These are phyloP conservation scores for Pseudogymnoascus pannorum DNA, from an alignment of 2,329 filamentous ascomycete genomes.

Conservation along the genomic window DNA sequence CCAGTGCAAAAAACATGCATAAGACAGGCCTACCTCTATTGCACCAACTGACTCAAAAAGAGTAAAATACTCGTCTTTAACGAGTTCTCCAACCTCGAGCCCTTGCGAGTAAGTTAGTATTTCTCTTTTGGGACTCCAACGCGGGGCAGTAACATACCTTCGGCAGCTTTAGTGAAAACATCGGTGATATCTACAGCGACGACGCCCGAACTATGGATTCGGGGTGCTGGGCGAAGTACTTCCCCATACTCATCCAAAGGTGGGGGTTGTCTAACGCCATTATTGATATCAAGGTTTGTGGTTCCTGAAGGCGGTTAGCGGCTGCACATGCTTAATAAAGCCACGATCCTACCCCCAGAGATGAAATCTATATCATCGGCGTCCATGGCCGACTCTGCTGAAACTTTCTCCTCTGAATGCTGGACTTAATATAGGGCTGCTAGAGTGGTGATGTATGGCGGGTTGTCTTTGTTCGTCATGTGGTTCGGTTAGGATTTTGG, in stretches of 20 bases:
- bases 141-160: slow-evolving; percentile 35
- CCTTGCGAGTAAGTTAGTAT: slow-evolving; percentile 40
- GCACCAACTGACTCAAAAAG: slow-evolving; percentile 90
- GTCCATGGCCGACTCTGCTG: slow-evolving; percentile 20
- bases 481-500: slow-evolving; percentile 10
- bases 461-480: slow-evolving; percentile 6
- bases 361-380: slow-evolving; percentile 20
- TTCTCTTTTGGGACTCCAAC: not conserved
- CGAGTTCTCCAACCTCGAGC: slow-evolving; percentile 69
- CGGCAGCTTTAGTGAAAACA: slow-evolving; percentile 45
- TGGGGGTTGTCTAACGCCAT: slow-evolving; percentile 18
- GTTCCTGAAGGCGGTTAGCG: slow-evolving; percentile 21
- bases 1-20: not conserved
- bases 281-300: slow-evolving; percentile 23
- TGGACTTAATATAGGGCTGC: not conserved
- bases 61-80: slow-evolving; percentile 92
- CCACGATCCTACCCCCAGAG: slow-evolving; percentile 19
- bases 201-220: slow-evolving; percentile 38
- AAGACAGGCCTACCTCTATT: slow-evolving; percentile 51
- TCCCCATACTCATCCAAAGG: slow-evolving; percentile 21
- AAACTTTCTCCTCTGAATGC: not conserved
- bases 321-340: not conserved
- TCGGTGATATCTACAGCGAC: slow-evolving; percentile 52
- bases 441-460: not conserved
- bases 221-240: slow-evolving; percentile 26